phyloP scores from a whole-genome alignment of 768 basidiomycete species.

The Bullera alba region DNA sequence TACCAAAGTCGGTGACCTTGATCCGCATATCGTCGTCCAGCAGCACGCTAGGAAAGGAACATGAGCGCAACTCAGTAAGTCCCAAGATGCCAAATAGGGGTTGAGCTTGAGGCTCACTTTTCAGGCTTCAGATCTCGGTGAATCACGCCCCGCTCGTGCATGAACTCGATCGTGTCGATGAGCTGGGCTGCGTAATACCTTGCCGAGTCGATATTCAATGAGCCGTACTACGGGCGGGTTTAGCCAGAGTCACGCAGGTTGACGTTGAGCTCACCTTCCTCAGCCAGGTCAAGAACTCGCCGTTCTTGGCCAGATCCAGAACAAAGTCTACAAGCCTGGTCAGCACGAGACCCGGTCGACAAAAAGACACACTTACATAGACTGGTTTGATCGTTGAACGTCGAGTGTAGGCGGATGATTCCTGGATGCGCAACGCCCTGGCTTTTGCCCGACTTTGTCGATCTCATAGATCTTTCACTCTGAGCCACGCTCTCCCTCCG shows the following conservation, averaged over 20 bases:
- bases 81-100: background rate
- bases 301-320: slow-evolving; percentile 49
- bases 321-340: slow-evolving; percentile 46
- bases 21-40: slow-evolving; percentile 79
- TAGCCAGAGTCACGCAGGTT: slow-evolving; percentile 4
- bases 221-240: slow-evolving; percentile 66
- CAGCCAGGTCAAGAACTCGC: slow-evolving; percentile 48
- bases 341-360: background rate
- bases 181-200: slow-evolving; percentile 85
- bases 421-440: slow-evolving; percentile 34
- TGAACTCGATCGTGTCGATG: slow-evolving; percentile 77
- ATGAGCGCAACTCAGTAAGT: slow-evolving; percentile 56
- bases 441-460: slow-evolving; percentile 11
- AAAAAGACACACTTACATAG: slow-evolving; percentile 29
- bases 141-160: slow-evolving; percentile 82
- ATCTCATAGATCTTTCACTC: slow-evolving; percentile 24
- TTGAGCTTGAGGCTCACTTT: slow-evolving; percentile 36
- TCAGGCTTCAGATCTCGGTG: slow-evolving; percentile 61
- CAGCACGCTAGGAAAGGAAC: slow-evolving; percentile 80
- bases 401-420: slow-evolving; percentile 39
- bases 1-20: slow-evolving; percentile 96
- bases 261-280: slow-evolving; percentile 34
- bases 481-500: slow-evolving; percentile 23
- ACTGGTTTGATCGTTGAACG: slow-evolving; percentile 42
- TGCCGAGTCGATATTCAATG: slow-evolving; percentile 67